Evolutionary conservation across 495 filamentous ascomycete genomes (phyloP), one percentile per base, ranked within the genome.

Genomic region (Penicillium bovifimosum): DNA sequence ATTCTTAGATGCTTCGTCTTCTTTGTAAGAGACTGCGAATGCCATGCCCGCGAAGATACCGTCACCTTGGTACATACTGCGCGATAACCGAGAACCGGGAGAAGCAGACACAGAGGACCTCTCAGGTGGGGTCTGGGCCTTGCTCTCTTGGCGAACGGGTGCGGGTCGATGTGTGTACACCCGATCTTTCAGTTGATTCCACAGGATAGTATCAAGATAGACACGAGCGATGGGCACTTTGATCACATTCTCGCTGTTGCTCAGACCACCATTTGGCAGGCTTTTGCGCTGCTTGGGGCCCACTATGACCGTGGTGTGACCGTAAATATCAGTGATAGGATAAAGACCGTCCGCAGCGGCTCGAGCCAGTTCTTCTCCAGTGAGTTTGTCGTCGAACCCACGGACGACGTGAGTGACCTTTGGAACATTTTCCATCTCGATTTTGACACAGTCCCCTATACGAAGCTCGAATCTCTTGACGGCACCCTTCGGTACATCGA

Each of bases 21-120:
- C 76, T 46, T 80, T 77, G 53, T 85, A 87, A 10, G 87, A 87
- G 10, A 91, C 80, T 0, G 88, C 87, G 67, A 95, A 92, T 0
- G 82, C 85, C 87, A 91, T 91, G 26, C 83, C 80, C 18, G 78
- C 67, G 60, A 95, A 92, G 1, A 92, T 54, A 0, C 71, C 75
- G 32, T 55, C 56, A 0, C 59, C 50, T 36, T 58, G 59, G 20
- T 68, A 58, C 26, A 70, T 53, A 32, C 62, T 68, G 47, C 75
- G 76, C 9, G 72, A 73, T 2, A 69, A 47, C 7, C 72, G 66
- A 46, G 67, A 63, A 16, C 66, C 69, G 7, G 77, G 76, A 7
- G 75, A 74, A 7, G 64, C 60, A 13, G 75, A 74, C 6, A 71
- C 66, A 27, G 73, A 70, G 14, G 66, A 62, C 36, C 65, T 66